phyloP scores from a whole-genome alignment of 2,329 filamentous ascomycete genomes.

The Macroventuria anomochaeta region DNA sequence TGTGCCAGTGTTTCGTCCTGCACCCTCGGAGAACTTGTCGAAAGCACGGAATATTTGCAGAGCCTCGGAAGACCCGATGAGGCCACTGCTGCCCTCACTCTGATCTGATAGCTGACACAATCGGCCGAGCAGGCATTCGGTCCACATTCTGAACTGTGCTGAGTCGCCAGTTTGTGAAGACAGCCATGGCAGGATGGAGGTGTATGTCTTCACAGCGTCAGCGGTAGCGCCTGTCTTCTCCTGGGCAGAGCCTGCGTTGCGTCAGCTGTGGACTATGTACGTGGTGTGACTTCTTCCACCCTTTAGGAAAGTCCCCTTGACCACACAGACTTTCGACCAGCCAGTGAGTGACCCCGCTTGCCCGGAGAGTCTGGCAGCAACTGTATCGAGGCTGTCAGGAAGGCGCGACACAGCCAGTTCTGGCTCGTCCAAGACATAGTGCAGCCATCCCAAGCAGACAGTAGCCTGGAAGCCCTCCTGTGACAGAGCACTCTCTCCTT shows the following conservation, averaged over 20 bases:
- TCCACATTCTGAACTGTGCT: conserved; percentile 74
- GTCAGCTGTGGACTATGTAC: conserved; percentile 15
- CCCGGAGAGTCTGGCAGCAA: conserved; percentile 29
- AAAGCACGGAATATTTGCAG: conserved; percentile 65
- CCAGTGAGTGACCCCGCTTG: conserved; percentile 59
- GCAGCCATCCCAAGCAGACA: conserved; percentile 83
- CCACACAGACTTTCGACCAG: conserved; percentile 82
- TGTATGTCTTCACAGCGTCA: conserved; percentile 72
- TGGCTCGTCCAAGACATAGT: conserved; percentile 78
- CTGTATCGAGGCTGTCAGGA: conserved; percentile 63
- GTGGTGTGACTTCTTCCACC: conserved; percentile 57
- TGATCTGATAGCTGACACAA: conserved; percentile 73
- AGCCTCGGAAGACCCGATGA: conserved; percentile 44
- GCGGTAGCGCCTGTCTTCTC: conserved; percentile 49
- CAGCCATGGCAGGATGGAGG: conserved; percentile 69
- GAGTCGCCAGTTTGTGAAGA: conserved; percentile 56
- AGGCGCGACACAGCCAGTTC: conserved; percentile 65
- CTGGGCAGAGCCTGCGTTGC: conserved; percentile 53
- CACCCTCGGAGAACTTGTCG: conserved; percentile 68
- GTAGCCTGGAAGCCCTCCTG: conserved; percentile 76
- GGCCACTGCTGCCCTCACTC: conserved; percentile 52
- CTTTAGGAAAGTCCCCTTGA: conserved; percentile 80
- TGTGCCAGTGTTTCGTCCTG: conserved; percentile 24
- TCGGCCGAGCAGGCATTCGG: conserved; percentile 77
- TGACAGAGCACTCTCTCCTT: conserved; percentile 50